Conservation (phyloP, 768 basidiomycete genomes). For the Amanita molliuscula region DNA sequence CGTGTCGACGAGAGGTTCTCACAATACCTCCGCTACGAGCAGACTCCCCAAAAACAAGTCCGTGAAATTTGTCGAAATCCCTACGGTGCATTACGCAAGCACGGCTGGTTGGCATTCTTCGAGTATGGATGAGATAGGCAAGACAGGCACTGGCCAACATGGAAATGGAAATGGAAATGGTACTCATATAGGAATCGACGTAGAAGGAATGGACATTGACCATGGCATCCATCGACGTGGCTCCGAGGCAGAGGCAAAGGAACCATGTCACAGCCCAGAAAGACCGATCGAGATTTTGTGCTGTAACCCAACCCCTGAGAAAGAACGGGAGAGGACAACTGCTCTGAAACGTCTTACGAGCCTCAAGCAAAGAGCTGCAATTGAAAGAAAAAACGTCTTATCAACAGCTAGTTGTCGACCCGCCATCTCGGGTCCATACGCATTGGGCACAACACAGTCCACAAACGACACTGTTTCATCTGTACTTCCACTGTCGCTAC, state of each 20-base stretch:
- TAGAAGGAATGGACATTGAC: constrained; percentile 29
- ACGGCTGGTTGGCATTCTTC: constrained; percentile 15
- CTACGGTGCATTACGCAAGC: constrained; percentile 44
- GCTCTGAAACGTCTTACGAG: constrained; percentile 26
- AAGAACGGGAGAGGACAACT: constrained; percentile 15
- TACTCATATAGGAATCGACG: constrained; percentile 20
- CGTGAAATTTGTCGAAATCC: constrained; percentile 63
- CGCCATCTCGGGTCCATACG: constrained; percentile 35
- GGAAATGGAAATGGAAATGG: neutral
- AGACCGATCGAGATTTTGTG: constrained; percentile 14
- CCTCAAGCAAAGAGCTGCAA: constrained; percentile 16
- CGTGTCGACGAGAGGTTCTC: constrained; percentile 30
- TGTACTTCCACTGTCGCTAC: constrained; percentile 10
- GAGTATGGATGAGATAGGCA: constrained; percentile 13
- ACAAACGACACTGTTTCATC: constrained; percentile 7
- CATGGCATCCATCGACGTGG: constrained; percentile 8
- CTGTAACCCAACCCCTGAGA: constrained; percentile 16
- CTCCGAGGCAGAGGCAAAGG: neutral
- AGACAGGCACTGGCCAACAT: neutral
- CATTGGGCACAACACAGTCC: constrained; percentile 23
- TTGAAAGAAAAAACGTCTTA: neutral
- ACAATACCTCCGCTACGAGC: neutral
- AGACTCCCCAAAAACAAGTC: constrained; percentile 31
- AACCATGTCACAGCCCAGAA: constrained; percentile 10
- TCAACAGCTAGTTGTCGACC: constrained; percentile 15